Percentiles rank a stretch among this genome's conserved stretches.
Conservation (phyloP, 106 monocot genomes). For the Allium fistulosum region DNA sequence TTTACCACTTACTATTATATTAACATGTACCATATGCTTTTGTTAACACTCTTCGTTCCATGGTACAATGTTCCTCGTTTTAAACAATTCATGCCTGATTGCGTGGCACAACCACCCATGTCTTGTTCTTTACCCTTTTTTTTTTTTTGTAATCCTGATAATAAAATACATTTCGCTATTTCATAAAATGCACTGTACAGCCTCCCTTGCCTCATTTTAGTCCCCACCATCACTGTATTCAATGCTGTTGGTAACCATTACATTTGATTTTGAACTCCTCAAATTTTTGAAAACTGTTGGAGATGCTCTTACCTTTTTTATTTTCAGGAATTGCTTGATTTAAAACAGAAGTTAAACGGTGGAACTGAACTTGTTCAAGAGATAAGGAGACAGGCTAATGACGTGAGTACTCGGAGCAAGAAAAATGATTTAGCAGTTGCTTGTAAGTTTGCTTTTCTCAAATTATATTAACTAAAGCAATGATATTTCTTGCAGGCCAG, state of each 20-base stretch:
- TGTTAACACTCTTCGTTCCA: too few species aligned
- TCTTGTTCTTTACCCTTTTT: too few species aligned
- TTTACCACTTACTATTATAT: too few species aligned
- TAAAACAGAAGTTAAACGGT: slow-evolving; percentile 39
- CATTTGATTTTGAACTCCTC: background rate
- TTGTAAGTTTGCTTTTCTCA: background rate
- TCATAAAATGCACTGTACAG: too few species aligned
- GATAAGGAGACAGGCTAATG: slow-evolving; percentile 78
- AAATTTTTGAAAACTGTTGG: background rate
- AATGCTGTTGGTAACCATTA: background rate
- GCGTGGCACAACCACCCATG: too few species aligned
- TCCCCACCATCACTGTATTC: too few species aligned
- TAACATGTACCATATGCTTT: too few species aligned
- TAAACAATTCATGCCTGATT: too few species aligned
- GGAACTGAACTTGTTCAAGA: slow-evolving; percentile 69
- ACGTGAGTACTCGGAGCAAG: slow-evolving; percentile 25
- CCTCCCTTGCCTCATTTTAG: too few species aligned
- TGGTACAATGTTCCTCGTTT: too few species aligned
- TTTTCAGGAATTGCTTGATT: slow-evolving; percentile 78
- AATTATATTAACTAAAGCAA: background rate
- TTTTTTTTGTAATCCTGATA: too few species aligned
- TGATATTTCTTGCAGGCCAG: slow-evolving; percentile 53
- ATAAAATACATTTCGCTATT: too few species aligned
- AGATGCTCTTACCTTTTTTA: slow-evolving; percentile 8
- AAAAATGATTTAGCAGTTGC: background rate